Conservation (phyloP, 108 stramenopile genomes). For the Seminavis robusta region DNA sequence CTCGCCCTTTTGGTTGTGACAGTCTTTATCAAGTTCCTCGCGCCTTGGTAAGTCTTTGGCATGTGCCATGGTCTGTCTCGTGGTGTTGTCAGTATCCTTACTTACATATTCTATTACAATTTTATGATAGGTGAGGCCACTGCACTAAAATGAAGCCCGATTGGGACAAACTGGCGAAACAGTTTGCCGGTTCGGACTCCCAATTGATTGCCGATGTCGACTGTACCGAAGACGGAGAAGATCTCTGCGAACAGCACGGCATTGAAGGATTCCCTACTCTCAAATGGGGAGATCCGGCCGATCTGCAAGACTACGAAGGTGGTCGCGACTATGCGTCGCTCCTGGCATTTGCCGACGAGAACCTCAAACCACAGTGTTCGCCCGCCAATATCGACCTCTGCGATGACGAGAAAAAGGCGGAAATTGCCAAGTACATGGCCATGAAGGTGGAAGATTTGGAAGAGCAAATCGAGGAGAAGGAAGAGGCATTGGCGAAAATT, state of each 20-base stretch:
- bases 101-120: too few relatives aligned
- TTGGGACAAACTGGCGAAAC: conserved; percentile 76
- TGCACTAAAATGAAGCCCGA: conserved; percentile 66
- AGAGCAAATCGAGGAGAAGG: conserved; percentile 45
- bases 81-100: too few relatives aligned
- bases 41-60: too few relatives aligned
- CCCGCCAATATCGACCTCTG: conserved; percentile 62
- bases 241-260: conserved; percentile 69
- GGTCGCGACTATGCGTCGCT: conserved; percentile 58
- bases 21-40: conserved; percentile 80
- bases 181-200: conserved; percentile 34
- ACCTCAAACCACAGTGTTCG: conserved; percentile 74
- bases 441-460: conserved; percentile 47
- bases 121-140: too few relatives aligned
- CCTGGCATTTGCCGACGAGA: conserved; percentile 61
- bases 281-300: conserved; percentile 65
- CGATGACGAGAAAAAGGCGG: conserved; percentile 59
- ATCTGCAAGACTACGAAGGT: conserved; percentile 72
- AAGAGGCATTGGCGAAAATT: conserved; percentile 55
- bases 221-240: conserved; percentile 63
- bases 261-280: conserved; percentile 82
- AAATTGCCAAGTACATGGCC: conserved; percentile 49
- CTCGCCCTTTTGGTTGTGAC: too few relatives aligned
- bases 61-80: too few relatives aligned
- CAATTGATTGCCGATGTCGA: conserved; percentile 77